phyloP scores from a whole-genome alignment of 345 rosid species.

The Citrus inodora region DNA sequence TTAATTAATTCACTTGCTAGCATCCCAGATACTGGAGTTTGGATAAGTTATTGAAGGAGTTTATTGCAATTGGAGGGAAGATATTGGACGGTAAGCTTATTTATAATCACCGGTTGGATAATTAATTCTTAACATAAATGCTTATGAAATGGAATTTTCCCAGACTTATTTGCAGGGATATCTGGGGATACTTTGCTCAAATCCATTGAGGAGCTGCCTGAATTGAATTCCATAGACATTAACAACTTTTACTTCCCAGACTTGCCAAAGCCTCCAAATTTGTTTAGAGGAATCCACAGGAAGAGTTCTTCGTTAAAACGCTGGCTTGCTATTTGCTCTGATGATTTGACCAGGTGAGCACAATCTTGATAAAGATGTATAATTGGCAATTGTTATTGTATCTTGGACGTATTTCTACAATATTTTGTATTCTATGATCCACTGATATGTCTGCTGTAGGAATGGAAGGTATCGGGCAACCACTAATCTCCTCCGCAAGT shows the following conservation, averaged over 20 bases:
- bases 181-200: constrained; percentile 47
- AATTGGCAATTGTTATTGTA: neutral
- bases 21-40: constrained; percentile 82
- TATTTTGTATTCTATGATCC: constrained; percentile 1
- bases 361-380: constrained; percentile 4
- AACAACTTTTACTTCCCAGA: constrained; percentile 58
- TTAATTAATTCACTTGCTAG: constrained; percentile 36
- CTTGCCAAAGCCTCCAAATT: constrained; percentile 76
- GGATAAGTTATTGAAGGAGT: constrained; percentile 65
- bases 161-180: constrained; percentile 59
- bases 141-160: constrained; percentile 19
- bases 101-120: neutral
- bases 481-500: constrained; percentile 72
- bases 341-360: constrained; percentile 73
- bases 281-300: constrained; percentile 77
- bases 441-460: constrained; percentile 35
- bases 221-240: constrained; percentile 49
- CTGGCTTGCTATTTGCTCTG: constrained; percentile 88
- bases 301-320: constrained; percentile 64
- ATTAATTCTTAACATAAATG: neutral
- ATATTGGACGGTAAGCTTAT: constrained; percentile 59
- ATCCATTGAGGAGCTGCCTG: constrained; percentile 57
- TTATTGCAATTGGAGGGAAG: constrained; percentile 53
- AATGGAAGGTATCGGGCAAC: constrained; percentile 55
- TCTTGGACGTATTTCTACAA: neutral